Evolutionary conservation across 1,284 basidiomycete genomes (phyloP).

Genomic region (Earliella scabrosa): DNA sequence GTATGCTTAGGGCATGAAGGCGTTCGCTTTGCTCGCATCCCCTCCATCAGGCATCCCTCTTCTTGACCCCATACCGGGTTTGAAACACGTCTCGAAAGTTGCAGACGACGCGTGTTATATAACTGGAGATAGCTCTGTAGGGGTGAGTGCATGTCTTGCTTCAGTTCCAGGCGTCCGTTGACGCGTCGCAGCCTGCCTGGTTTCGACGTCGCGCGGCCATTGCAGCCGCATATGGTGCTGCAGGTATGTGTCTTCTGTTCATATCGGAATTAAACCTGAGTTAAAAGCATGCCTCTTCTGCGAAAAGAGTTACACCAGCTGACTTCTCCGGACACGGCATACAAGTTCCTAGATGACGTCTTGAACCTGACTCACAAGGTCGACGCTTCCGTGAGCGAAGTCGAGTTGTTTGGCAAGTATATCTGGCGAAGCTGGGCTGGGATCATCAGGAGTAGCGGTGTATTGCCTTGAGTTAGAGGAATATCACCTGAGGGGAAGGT

Average conservation of each 20-base stretch:
- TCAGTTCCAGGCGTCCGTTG: neutral
- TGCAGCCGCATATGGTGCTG: constrained; percentile 66
- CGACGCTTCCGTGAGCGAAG: constrained; percentile 51
- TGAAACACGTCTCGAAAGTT: constrained; percentile 60
- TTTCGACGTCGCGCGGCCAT: constrained; percentile 66
- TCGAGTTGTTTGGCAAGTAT: constrained; percentile 57
- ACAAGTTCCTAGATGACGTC: constrained; percentile 65
- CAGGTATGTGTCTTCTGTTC: constrained; percentile 45
- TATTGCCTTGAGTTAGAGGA: constrained; percentile 37
- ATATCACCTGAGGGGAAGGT: neutral
- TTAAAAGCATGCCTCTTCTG: too few species aligned
- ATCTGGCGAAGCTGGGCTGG: constrained; percentile 70
- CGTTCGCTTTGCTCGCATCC: constrained; percentile 64
- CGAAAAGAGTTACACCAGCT: constrained; percentile 83
- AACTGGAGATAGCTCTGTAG: constrained; percentile 52
- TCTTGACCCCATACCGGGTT: constrained; percentile 59
- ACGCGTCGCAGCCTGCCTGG: constrained; percentile 58
- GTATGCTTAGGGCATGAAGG: constrained; percentile 41
- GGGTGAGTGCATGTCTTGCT: constrained; percentile 44
- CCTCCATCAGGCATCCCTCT: constrained; percentile 51
- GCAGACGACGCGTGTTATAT: constrained; percentile 73
- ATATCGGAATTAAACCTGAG: neutral
- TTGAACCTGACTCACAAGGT: constrained; percentile 50
- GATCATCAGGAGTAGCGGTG: constrained; percentile 66
- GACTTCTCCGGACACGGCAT: constrained; percentile 66